Conservation (phyloP, 2,329 filamentous ascomycete genomes). For the Fusarium beomiforme region DNA sequence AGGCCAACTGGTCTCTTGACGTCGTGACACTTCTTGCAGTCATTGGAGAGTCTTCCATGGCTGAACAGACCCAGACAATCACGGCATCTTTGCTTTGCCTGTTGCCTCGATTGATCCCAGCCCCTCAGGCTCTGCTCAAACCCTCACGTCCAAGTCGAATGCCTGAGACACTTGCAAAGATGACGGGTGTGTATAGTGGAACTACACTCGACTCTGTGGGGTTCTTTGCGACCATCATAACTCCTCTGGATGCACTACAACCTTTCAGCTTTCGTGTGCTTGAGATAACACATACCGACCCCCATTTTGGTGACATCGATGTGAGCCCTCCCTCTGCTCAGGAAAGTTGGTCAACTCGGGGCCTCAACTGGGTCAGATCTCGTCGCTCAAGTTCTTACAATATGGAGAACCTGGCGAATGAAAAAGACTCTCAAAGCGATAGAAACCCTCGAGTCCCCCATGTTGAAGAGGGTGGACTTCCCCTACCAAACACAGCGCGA, state of each 20-base stretch:
- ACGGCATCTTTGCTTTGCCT: conserved; percentile 67
- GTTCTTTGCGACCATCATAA: conserved; percentile 71
- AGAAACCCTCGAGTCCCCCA: conserved; percentile 20
- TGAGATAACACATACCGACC: conserved; percentile 57
- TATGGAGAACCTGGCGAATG: neutral
- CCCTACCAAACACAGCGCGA: conserved; percentile 8
- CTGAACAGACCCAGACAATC: conserved; percentile 66
- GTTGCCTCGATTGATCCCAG: conserved; percentile 69
- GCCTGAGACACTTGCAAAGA: conserved; percentile 63
- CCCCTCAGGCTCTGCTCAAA: conserved; percentile 70
- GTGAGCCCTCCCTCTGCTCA: neutral
- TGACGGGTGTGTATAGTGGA: conserved; percentile 68
- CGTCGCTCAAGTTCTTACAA: neutral
- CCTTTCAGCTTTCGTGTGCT: conserved; percentile 60
- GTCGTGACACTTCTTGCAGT: conserved; percentile 71
- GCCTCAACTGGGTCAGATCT: conserved; percentile 23
- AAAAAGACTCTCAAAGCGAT: neutral
- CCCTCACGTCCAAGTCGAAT: conserved; percentile 64
- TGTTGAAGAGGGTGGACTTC: conserved; percentile 21
- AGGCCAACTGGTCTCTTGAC: conserved; percentile 64
- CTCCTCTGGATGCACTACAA: conserved; percentile 61
- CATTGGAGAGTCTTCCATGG: conserved; percentile 68
- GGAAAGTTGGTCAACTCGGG: conserved; percentile 14
- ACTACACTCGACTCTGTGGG: conserved; percentile 64
- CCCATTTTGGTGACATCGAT: conserved; percentile 20